A percentile compares a stretch with the other conserved stretches of the same genome.
Conservation (phyloP, 768 basidiomycete genomes). For the Boletus rufocinnamomeus region DNA sequence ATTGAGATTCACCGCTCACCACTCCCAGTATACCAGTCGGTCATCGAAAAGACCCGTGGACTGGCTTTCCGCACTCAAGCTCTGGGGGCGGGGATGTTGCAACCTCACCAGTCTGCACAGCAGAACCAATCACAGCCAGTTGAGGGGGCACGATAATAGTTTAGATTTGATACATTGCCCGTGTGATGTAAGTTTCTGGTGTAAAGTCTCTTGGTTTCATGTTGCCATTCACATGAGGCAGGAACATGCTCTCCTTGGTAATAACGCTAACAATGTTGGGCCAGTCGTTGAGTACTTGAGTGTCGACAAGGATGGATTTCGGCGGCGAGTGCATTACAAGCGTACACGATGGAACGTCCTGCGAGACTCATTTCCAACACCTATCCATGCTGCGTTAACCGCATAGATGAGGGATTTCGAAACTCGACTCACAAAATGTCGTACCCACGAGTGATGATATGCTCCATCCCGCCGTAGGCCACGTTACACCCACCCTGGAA, state of each 20-base stretch:
- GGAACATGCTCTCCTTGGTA: no score
- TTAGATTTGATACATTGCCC: background rate
- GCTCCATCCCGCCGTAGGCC: slow-evolving; percentile 42
- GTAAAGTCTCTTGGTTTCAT: slow-evolving; percentile 4
- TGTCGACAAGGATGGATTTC: background rate
- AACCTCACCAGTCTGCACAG: slow-evolving; percentile 34
- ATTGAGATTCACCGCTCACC: slow-evolving; percentile 93
- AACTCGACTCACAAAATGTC: slow-evolving; percentile 42
- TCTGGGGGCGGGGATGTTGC: slow-evolving; percentile 73
- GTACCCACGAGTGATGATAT: slow-evolving; percentile 41
- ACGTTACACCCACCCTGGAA: slow-evolving; percentile 45
- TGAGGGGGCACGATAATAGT: slow-evolving; percentile 29
- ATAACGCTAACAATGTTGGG: background rate
- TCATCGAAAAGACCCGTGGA: slow-evolving; percentile 95
- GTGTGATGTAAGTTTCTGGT: slow-evolving; percentile 9
- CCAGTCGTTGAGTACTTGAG: background rate
- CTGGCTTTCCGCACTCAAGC: slow-evolving; percentile 90
- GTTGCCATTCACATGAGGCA: background rate
- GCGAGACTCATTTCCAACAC: slow-evolving; percentile 38
- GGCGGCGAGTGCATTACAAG: background rate
- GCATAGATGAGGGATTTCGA: background rate
- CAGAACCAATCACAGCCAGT: slow-evolving; percentile 35
- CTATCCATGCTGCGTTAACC: slow-evolving; percentile 21
- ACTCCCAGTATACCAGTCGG: slow-evolving; percentile 86
- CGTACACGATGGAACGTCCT: background rate